Evolutionary conservation across 2,329 filamentous ascomycete species (phyloP), one percentile per base, ranked within the genome.

Genomic region (Botrytis medusae): DNA sequence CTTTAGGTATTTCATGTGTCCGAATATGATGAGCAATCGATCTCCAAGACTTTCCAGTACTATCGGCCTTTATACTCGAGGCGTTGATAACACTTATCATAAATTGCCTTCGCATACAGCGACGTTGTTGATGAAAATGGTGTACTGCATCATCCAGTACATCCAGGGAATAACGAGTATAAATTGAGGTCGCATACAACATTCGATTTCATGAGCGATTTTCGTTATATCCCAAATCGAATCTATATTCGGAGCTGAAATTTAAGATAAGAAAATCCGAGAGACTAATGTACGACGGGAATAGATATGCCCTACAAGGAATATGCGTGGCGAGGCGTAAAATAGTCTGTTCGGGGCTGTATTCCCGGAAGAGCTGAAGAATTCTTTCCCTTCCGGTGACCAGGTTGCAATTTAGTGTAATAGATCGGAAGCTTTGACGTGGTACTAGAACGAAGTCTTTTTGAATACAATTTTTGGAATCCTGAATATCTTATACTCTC

Each of bases 401-500:
- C 65, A 68, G 65, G 65, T 57, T 37, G 29, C 65, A 68, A 42
- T 57, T n/a, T 68, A 51, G n/a, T 42, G 64, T 51, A 22, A 67
- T 54, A 25, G 20, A 14, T 51, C 64, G 46, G 64, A 67, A 68
- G 48, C 64, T 42, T 54, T 54, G 34, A 37, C 37, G 57, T 46
- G 51, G 40, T 25, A 61, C 29, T 61, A 46, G 68, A 29, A 70
- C 44, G 40, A 70, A 61, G 12, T 59, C 54, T 37, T 37, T 61
- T 46, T 16, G 44, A 46, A 32, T 25, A 34, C 42, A n/a, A 37
- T 18, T 42, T 68, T 29, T 42, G n/a, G 57, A 32, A 32, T 29
- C 29, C 68, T 40, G 40, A 63, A 20, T 59, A 20, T 60, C 51
- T 72, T 61, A 72, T 72, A 72, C 51, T 72, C n/a, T 62, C 48